Conservation (phyloP, 2,329 filamentous ascomycete species). For the Arachnopeziza araneosa region DNA sequence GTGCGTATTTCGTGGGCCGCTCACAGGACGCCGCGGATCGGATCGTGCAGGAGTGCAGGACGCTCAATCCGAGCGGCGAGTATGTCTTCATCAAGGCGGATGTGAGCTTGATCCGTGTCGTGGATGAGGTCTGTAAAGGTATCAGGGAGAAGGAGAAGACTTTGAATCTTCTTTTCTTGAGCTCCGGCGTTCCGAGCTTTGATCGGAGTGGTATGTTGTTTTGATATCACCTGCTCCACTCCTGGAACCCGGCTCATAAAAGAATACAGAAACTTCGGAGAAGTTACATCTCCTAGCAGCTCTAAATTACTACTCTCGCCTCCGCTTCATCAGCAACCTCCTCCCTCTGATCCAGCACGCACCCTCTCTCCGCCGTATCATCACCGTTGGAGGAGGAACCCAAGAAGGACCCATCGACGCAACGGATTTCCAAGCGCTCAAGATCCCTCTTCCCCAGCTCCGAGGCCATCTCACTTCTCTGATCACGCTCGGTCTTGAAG, state of each 20-base stretch:
- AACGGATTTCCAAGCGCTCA: slow-evolving; percentile 16
- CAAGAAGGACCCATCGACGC: slow-evolving; percentile 18
- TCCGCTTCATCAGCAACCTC: slow-evolving; percentile 50
- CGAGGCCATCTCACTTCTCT: slow-evolving; percentile 16
- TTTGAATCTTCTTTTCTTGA: slow-evolving; percentile 44
- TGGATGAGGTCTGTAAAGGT: slow-evolving; percentile 41
- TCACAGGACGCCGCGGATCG: slow-evolving; percentile 32
- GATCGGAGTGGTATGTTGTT: slow-evolving; percentile 20
- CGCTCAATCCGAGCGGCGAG: slow-evolving; percentile 37
- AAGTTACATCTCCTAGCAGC: slow-evolving; percentile 44
- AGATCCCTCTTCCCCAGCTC: slow-evolving; percentile 6
- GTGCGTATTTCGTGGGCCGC: slow-evolving; percentile 47
- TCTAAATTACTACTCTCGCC: slow-evolving; percentile 50
- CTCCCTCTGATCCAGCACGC: slow-evolving; percentile 46
- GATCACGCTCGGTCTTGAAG: slow-evolving; percentile 18
- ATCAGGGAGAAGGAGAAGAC: slow-evolving; percentile 38
- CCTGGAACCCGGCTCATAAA: no score
- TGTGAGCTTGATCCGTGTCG: slow-evolving; percentile 42
- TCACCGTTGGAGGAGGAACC: slow-evolving; percentile 31
- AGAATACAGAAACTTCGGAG: slow-evolving; percentile 45
- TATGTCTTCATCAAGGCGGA: slow-evolving; percentile 45
- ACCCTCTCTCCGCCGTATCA: slow-evolving; percentile 42
- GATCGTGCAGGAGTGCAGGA: slow-evolving; percentile 35
- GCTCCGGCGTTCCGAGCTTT: slow-evolving; percentile 31
- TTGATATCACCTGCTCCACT: neutral